A percentile compares a stretch with the other conserved stretches of the same genome.
These are phyloP conservation scores for Dioszegia hungarica DNA, from an alignment of 768 basidiomycete species.

Conservation along the genomic window DNA sequence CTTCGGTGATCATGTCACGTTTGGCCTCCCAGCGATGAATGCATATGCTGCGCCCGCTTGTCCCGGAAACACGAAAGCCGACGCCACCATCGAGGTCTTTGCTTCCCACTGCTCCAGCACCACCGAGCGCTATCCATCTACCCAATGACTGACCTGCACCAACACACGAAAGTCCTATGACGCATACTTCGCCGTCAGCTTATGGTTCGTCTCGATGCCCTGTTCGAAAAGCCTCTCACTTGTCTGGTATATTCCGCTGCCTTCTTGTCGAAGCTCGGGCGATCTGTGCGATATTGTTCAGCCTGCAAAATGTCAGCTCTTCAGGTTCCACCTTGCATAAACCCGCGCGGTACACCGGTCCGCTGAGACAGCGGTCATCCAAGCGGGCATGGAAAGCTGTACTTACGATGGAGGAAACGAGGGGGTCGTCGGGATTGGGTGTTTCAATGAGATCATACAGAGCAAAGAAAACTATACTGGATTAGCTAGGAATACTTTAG, in stretches of 20 bases:
- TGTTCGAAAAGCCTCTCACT: too few species aligned
- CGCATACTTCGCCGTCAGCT: background rate
- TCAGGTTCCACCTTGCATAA: background rate
- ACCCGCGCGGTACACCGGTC: background rate
- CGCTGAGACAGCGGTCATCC: background rate
- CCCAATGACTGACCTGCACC: too few species aligned
- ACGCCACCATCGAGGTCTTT: too few species aligned
- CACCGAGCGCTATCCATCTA: too few species aligned
- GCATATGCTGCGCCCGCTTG: too few species aligned
- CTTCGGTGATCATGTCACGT: too few species aligned
- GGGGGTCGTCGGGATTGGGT: slow-evolving; percentile 50
- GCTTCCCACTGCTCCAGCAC: too few species aligned
- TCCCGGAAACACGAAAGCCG: too few species aligned
- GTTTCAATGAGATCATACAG: slow-evolving; percentile 46
- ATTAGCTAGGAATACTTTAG: background rate
- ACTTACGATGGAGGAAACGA: slow-evolving; percentile 47
- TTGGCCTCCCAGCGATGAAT: too few species aligned
- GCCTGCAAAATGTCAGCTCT: slow-evolving; percentile 19
- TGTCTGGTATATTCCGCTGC: slow-evolving; percentile 39
- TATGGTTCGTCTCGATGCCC: background rate
- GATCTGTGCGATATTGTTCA: slow-evolving; percentile 39
- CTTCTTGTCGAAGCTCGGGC: slow-evolving; percentile 35
- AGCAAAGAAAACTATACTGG: slow-evolving; percentile 38
- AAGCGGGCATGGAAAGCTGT: background rate
- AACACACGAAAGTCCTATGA: too few species aligned